Evolutionary conservation across 768 basidiomycete species (phyloP), one percentile per base, ranked within the genome.

Genomic region (Tulasnella sp.): DNA sequence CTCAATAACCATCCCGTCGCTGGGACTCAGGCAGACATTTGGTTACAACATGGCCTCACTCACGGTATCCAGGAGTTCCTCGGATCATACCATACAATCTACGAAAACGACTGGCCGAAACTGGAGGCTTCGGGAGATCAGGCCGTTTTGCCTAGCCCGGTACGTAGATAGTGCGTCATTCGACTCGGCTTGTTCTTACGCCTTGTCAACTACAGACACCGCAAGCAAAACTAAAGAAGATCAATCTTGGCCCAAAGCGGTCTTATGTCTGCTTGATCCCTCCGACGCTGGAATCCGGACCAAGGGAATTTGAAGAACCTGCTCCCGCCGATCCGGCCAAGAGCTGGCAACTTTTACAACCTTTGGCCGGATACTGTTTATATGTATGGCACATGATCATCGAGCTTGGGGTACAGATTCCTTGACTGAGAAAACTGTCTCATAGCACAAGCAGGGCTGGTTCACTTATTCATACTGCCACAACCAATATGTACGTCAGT

Each of bases 381-480:
- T 94, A 94, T 81, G 92, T 94, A 83, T 78, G 90, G 84, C 75
- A 76, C 73, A 76, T 77, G 75, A 75, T 74, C 69, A 77, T 78
- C 78, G 78, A 75, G 77, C 39, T 68, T 42, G 67, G n/a, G 0
- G 17, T n/a, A 42, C 16, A 8, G 16, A 63, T 8, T 34, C 12
- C 32, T 32, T 32, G 29, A 71, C 12, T 16, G 35, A 34, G 1
- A 32, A 7, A 17, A n/a, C 29, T 11, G 6, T 66, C 67, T 40
- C 77, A 75, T 82, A 94, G 90, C 88, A 90, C 79, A 87, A 87
- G 76, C 91, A 94, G 83, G 88, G 89, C 42, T 97, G 95, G 95
- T 98, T 98, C 83, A 98, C 95, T 41, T 98, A 98, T 81, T 89
- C 93, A 65, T 97, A 92, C 80, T 94, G 96, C 82, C 95, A 99